Evolutionary conservation across 1,139 yeast genomes (phyloP), one percentile per base, ranked within the genome.

Genomic region (Geotrichum fermentans): DNA sequence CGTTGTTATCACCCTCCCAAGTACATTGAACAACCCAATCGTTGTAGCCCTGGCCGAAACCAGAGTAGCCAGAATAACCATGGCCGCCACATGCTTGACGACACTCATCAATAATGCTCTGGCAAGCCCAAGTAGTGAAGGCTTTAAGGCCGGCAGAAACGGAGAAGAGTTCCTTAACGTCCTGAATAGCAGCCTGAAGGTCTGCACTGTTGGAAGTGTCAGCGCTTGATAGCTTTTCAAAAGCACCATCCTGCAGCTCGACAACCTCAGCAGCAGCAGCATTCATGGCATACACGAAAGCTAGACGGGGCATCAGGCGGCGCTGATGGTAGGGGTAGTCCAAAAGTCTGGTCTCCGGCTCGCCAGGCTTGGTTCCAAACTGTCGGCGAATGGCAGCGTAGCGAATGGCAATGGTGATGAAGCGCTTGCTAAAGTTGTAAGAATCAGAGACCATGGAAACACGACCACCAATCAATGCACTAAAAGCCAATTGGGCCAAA

Each of bases 21-120:
- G 96, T 87, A 69, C 94, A 85, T 71, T 87, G 95, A 40, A 87
- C 96, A 28, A 83, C 94, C 86, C 94, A 88, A 64, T 87, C 96
- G 54, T 78, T 77, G 69, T 78, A 85, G 33, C 89, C 89, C 64
- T 83, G 85, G 52, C 94, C 95, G 62, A 87, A 83, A 2, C 89
- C 95, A 57, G 85, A 78, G 70, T 87, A 87, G 22, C 87, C 78
- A 22, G 92, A 84, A 69, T 87, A 87, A 42, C 96, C 96, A 62
- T 85, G 95, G 39, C 96, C 96, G 69, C 96, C 96, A 71, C 95
- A 87, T 14, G 94, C 76, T 70, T 87, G 96, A 71, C 96, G 79
- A 55, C 86, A 75, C 70, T 86, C 88, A 62, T 85, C 94, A 62
- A 87, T 87, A 59, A 82, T 72, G 51, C 77, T 76, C 41, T 87